Base-by-base conservation (phyloP, 2,329 filamentous ascomycete genomes). In the Tothia fuscella region DNA sequence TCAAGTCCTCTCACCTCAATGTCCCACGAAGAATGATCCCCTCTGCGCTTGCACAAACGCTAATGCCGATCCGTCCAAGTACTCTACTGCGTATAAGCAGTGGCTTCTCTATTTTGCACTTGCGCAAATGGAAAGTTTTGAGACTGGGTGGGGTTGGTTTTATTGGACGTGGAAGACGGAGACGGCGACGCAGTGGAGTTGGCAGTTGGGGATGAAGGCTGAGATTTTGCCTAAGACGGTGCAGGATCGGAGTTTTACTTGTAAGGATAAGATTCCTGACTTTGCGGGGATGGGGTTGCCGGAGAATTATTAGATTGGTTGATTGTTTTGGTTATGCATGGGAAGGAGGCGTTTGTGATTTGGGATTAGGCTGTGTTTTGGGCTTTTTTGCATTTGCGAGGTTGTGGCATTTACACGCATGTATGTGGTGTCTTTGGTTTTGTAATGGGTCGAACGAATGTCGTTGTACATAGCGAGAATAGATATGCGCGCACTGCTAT, bases 121-220 rank as follows among this genome's bases (percentile, higher is more conserved):
- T 62, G 91, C 88, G 41, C 91, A 98, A 66, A 98, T 98, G 85
- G 72, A 80, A 52, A 84, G 80, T 45, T 98, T 96, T 56, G 89
- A 96, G 61, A 78, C 80, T 48, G 86, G 84, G 5, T 91, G 83
- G 80, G 91, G 91, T 37, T 98, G 91, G 91, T 95, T 93, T 65
- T 98, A 98, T 64, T 98, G 91, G 91, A 96, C 88, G 25, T 93
- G 91, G 89, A 76, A 87, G 63, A 94, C 89, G 22, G 89, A 96
- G 67, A 71, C 64, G 49, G 79, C 82, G 37, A 70, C 78, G 46
- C 86, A 95, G 64, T 98, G 91, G 91, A 94, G 87, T 58, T 94
- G 91, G 66, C 78, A 88, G 61, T 70, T 78, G 48, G 88, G 86
- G 0, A 66, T 88, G 48, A 72, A 72, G 40, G 82, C 82, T 2